phyloP scores from a whole-genome alignment of 192 early-diverging fungal genomes.

The Podila minutissima region DNA sequence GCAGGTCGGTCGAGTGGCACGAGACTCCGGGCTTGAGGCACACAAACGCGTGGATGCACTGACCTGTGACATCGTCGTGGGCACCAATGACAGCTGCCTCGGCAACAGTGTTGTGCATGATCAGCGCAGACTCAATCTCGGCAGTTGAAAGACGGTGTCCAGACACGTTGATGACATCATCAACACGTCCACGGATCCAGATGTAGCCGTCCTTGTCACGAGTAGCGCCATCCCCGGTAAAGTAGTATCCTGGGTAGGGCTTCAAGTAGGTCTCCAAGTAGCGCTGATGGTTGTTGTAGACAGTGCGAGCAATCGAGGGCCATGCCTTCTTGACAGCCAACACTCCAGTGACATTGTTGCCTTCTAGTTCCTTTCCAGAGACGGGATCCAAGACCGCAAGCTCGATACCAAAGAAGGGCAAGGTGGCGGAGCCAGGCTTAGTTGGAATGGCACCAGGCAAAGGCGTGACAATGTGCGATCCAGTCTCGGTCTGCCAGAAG shows the following conservation, averaged over 20 bases:
- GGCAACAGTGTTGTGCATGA: conserved; percentile 79
- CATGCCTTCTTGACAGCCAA: conserved; percentile 86
- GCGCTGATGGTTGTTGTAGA: conserved; percentile 89
- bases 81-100: conserved; percentile 93
- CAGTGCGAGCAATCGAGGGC: conserved; percentile 93
- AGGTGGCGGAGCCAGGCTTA: conserved; percentile 94
- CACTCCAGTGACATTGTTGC: conserved; percentile 91
- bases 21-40: conserved; percentile 72
- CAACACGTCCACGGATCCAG: conserved; percentile 91
- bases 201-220: conserved; percentile 94
- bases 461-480: conserved; percentile 89
- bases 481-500: conserved; percentile 95
- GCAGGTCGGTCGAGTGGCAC: conserved; percentile 30
- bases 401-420: conserved; percentile 97
- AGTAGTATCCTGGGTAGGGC: conserved; percentile 93
- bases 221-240: conserved; percentile 94
- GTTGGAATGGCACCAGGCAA: conserved; percentile 87
- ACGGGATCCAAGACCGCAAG: conserved; percentile 84
- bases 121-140: conserved; percentile 93
- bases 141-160: conserved; percentile 95
- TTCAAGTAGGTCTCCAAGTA: conserved; percentile 94
- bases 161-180: conserved; percentile 95
- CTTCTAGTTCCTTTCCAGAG: conserved; percentile 84
- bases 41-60: conserved; percentile 88
- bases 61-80: conserved; percentile 89